Evolutionary conservation across 192 early-diverging fungal species (phyloP), one percentile per base, ranked within the genome.

Genomic region (Oehlia diaphana): DNA sequence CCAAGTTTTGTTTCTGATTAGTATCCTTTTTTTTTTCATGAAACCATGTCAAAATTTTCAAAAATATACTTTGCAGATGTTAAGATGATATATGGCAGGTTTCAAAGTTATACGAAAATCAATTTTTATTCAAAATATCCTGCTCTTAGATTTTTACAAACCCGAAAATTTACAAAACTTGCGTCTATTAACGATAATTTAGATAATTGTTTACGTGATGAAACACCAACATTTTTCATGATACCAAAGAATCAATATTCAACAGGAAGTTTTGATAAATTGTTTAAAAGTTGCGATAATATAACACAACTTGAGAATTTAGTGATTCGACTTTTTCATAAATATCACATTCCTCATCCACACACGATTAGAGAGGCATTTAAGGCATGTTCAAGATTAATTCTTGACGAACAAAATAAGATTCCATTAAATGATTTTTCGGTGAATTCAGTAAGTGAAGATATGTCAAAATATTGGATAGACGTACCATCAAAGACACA

Each of bases 401-500:
- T 70, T 10, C 9, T n/a, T 10, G 19, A n/a, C 1, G 35, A 44
- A 1, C 19, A 21, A 33, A 37, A 69, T 69, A 37, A 69, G 19
- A 26, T 21, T 70, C 9, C 31, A 47, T n/a, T 39, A 70, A 70
- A 70, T 70, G 33, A 70, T 9, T 44, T 44, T 70, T 44, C n/a
- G 1, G 1, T 42, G 10, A 70, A 42, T 47, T 44, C 19, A n/a
- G 21, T 70, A 44, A 70, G n/a, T 70, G 3, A 70, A n/a, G 68
- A 70, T n/a, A 44, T 70, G 21, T 42, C 31, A 70, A 70, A 70
- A 21, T 70, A 70, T 70, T 70, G 68, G 68, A 42, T 70, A 44
- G 68, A 70, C 16, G 10, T 44, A n/a, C 68, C 68, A 70, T 14
- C 33, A 69, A 21, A 69, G 1, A n/a, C 39, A 39, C 21, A 70